Evolutionary conservation across 2,329 filamentous ascomycete genomes (phyloP).

Genomic region (Xylaria sp.): DNA sequence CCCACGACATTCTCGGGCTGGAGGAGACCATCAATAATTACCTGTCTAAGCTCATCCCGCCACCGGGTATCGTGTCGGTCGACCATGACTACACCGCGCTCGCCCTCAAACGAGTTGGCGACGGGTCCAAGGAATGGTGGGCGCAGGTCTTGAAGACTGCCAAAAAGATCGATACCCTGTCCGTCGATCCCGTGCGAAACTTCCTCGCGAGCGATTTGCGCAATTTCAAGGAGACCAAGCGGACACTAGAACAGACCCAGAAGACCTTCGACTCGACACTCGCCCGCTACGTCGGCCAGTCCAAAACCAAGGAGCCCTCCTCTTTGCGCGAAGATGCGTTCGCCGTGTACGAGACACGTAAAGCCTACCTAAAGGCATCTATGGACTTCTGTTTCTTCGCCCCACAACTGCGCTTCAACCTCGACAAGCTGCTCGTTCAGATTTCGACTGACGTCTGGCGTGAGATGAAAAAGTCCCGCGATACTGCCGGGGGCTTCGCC

Average conservation of each 20-base stretch:
- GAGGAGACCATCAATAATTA: slow-evolving; percentile 84
- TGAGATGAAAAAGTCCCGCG: slow-evolving; percentile 80
- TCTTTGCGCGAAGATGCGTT: slow-evolving; percentile 95
- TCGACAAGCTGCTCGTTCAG: slow-evolving; percentile 88
- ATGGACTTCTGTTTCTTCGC: slow-evolving; percentile 93
- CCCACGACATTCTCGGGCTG: slow-evolving; percentile 74
- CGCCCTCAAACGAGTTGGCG: slow-evolving; percentile 84
- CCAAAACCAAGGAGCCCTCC: slow-evolving; percentile 93
- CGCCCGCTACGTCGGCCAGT: slow-evolving; percentile 83
- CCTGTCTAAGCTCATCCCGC: slow-evolving; percentile 79
- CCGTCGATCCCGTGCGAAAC: slow-evolving; percentile 82
- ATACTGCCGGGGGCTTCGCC: slow-evolving; percentile 71
- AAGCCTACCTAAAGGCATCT: slow-evolving; percentile 88
- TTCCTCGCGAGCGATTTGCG: slow-evolving; percentile 85
- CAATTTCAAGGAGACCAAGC: slow-evolving; percentile 85
- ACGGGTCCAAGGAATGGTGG: slow-evolving; percentile 91
- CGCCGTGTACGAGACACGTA: slow-evolving; percentile 90
- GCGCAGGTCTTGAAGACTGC: slow-evolving; percentile 76
- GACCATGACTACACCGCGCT: slow-evolving; percentile 96
- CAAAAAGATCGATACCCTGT: slow-evolving; percentile 79
- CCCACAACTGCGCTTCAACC: slow-evolving; percentile 82
- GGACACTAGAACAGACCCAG: slow-evolving; percentile 80
- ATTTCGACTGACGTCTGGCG: slow-evolving; percentile 89
- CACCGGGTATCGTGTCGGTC: slow-evolving; percentile 79
- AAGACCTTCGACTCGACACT: slow-evolving; percentile 85